phyloP scores from a whole-genome alignment of 805 yeast species.

The Candida maris region DNA sequence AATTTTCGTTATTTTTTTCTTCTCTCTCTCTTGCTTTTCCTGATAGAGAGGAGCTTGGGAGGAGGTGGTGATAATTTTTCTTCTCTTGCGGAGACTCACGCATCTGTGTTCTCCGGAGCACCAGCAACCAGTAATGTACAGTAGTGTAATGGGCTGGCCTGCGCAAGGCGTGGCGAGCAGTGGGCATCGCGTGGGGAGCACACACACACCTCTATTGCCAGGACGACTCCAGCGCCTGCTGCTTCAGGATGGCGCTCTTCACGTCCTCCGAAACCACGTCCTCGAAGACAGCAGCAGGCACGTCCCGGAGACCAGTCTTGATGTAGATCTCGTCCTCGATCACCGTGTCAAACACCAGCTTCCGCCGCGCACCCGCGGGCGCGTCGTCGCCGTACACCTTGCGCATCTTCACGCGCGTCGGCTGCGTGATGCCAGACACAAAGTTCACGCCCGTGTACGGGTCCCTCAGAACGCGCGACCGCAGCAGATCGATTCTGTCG shows the following conservation, averaged over 20 bases:
- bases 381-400: constrained; percentile 29
- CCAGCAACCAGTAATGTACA: too few relatives aligned
- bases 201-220: too few relatives aligned
- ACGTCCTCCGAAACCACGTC: constrained; percentile 56
- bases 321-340: constrained; percentile 35
- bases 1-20: constrained; percentile 1
- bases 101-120: too few relatives aligned
- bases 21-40: background rate
- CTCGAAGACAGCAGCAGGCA: constrained; percentile 56
- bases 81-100: too few relatives aligned
- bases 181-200: too few relatives aligned
- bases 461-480: constrained; percentile 63
- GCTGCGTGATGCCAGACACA: constrained; percentile 73
- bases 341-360: constrained; percentile 46
- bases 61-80: too few relatives aligned
- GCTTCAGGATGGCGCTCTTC: constrained; percentile 57
- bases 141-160: too few relatives aligned
- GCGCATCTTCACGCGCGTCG: constrained; percentile 39
- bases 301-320: constrained; percentile 62
- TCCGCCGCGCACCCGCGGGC: constrained; percentile 17
- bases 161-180: too few relatives aligned
- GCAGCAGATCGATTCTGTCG: constrained; percentile 50
- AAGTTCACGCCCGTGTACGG: constrained; percentile 81
- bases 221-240: constrained; percentile 48
- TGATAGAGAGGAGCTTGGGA: too few relatives aligned